Conservation (phyloP, 2,329 filamentous ascomycete species). For the Sclerotiophoma versabilis region DNA sequence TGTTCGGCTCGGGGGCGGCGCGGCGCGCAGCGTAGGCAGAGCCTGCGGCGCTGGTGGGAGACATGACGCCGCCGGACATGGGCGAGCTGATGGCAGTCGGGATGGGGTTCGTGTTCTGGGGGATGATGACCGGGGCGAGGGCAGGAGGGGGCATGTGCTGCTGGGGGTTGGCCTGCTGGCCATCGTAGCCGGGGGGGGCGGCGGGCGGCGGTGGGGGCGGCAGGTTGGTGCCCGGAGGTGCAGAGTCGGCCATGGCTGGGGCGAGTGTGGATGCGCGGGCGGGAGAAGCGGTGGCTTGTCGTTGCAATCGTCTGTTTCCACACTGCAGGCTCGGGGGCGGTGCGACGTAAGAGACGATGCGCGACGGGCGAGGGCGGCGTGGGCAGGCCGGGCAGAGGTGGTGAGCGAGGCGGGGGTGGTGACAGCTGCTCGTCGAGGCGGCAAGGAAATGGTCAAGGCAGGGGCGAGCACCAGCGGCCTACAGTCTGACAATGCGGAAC, state of each 20-base stretch:
- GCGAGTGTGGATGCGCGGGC: slow-evolving; percentile 20
- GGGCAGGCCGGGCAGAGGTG: slow-evolving; percentile 19
- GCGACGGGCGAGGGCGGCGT: slow-evolving; percentile 10
- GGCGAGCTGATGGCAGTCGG: slow-evolving; percentile 91
- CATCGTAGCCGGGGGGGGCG: slow-evolving; percentile 80
- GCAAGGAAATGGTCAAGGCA: slow-evolving; percentile 39
- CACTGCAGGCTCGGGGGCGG: background rate
- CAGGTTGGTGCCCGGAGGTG: slow-evolving; percentile 68
- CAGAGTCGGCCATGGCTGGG: slow-evolving; percentile 76
- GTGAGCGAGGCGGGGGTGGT: slow-evolving; percentile 25
- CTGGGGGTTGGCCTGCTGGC: slow-evolving; percentile 57
- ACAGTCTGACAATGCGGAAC: slow-evolving; percentile 37
- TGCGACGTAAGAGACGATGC: slow-evolving; percentile 18
- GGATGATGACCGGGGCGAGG: slow-evolving; percentile 83
- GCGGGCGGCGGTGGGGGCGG: slow-evolving; percentile 73
- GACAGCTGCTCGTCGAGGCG: slow-evolving; percentile 32
- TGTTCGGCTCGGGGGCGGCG: slow-evolving; percentile 96
- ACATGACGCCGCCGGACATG: slow-evolving; percentile 80
- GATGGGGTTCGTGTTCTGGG: slow-evolving; percentile 94
- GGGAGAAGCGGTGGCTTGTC: slow-evolving; percentile 3
- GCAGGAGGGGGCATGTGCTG: slow-evolving; percentile 89
- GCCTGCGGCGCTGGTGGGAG: slow-evolving; percentile 76
- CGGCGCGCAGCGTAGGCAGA: slow-evolving; percentile 76
- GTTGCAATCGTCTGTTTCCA: slow-evolving; percentile 5
- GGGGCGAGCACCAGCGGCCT: slow-evolving; percentile 36